Evolutionary conservation across 441 rosid genomes (phyloP), one percentile per base, ranked within the genome.

Genomic region (Gossypium davidsonii): DNA sequence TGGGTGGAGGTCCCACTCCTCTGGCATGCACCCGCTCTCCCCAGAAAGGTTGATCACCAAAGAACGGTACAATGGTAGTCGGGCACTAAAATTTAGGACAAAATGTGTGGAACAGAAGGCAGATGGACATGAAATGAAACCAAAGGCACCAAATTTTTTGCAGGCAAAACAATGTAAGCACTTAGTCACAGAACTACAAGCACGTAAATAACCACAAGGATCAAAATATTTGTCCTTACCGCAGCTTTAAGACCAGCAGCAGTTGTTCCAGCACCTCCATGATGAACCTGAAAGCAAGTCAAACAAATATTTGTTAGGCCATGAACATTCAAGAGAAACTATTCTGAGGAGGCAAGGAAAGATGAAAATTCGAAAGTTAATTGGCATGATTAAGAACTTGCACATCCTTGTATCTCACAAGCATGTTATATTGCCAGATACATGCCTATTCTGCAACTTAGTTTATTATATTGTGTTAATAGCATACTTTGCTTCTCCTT

Each of bases 11-110:
- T 74, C 99, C 99, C 15, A 95, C 95, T 74, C 95, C 85, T 80
- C 99, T 85, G 76, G 89, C 97, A 73, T 89, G 88, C 44, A 95
- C 96, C 77, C 78, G 82, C 31, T 92, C 98, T 78, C 99, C 99
- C 99, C 99, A 95, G 77, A 95, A 95, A 71, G 90, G 97, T 82
- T 95, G 99, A 79, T 95, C 99, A 21, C 99, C 99, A 74, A 95
- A 95, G 85, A 93, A 95, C 67, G 99, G 98, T 63, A 95, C 97
- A 44, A 92, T 82, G 26, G 98, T 88, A 4, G 98, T 93, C 60
- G 98, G 99, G 84, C 99, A 95, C 99, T 93, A 77, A 1, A 59
- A 42, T 26, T 10, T 21, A 37, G 7, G 48, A 44, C 11, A 21
- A 23, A 8, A 28, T 2, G 52, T 4, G 49, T 11, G 49, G 28